Conservation (phyloP, 257 asterid genomes). For the Marsdenia floribunda region DNA sequence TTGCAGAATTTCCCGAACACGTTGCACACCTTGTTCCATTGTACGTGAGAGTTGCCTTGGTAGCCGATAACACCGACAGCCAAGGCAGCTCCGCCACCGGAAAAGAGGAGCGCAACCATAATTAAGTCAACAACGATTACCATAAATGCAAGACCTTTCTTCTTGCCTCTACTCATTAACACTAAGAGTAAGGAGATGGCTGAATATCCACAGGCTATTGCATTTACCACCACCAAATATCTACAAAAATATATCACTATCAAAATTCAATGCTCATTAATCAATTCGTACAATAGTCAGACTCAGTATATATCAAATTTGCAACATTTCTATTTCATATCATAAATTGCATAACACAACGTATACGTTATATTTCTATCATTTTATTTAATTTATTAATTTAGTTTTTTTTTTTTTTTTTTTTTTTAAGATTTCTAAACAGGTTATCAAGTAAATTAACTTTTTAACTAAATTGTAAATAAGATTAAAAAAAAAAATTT, state of each 20-base stretch:
- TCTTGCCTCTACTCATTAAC: slow-evolving; percentile 30
- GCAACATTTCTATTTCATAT: no score
- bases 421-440: no score
- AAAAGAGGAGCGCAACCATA: slow-evolving; percentile 27
- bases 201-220: slow-evolving; percentile 55
- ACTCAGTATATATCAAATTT: no score
- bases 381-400: no score
- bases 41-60: slow-evolving; percentile 21
- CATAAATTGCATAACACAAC: no score
- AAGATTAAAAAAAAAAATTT: no score
- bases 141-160: slow-evolving; percentile 20
- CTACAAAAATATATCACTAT: slow-evolving; percentile 20
- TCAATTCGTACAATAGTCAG: no score
- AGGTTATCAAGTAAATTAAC: no score
- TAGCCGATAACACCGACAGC: slow-evolving; percentile 26
- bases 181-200: slow-evolving; percentile 37
- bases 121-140: slow-evolving; percentile 21
- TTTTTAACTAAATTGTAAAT: no score
- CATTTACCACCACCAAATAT: slow-evolving; percentile 56
- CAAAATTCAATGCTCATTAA: no score
- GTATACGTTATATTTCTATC: no score
- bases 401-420: no score
- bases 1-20: slow-evolving; percentile 20
- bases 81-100: slow-evolving; percentile 23
- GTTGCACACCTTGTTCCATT: slow-evolving; percentile 28